Conservation (phyloP, 768 basidiomycete species). For the Tulasnella sp. region DNA sequence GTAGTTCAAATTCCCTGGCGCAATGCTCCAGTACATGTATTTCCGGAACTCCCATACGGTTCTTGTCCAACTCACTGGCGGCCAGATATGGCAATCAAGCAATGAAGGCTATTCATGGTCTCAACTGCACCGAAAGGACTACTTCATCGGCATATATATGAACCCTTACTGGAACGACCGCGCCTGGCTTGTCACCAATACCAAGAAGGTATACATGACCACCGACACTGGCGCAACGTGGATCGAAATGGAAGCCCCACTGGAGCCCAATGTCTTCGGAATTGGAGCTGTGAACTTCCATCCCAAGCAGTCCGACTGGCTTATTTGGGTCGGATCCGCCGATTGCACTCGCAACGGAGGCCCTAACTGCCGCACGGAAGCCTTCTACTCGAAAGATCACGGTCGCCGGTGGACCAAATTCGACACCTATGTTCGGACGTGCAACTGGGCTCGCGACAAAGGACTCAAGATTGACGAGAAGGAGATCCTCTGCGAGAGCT, state of each 20-base stretch:
- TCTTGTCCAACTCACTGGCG: constrained; percentile 65
- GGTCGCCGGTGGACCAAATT: constrained; percentile 65
- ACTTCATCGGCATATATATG: constrained; percentile 76
- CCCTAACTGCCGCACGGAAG: constrained; percentile 57
- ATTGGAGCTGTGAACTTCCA: constrained; percentile 79
- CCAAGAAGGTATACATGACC: constrained; percentile 57
- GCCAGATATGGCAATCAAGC: constrained; percentile 82
- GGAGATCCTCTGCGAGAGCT: constrained; percentile 90
- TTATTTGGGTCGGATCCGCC: constrained; percentile 80
- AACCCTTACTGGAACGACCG: constrained; percentile 70
- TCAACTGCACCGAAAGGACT: constrained; percentile 44
- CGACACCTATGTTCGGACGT: constrained; percentile 81
- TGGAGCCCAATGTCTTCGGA: constrained; percentile 67
- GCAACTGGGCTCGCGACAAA: constrained; percentile 81
- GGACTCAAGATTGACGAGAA: constrained; percentile 68
- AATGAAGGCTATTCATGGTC: constrained; percentile 94
- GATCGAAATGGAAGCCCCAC: constrained; percentile 46
- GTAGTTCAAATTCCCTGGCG: constrained; percentile 56
- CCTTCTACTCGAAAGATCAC: constrained; percentile 64
- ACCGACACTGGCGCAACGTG: constrained; percentile 71
- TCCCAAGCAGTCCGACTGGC: constrained; percentile 55
- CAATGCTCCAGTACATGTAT: constrained; percentile 68
- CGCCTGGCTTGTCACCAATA: constrained; percentile 79
- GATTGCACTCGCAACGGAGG: constrained; percentile 41
- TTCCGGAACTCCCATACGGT: constrained; percentile 81